Evolutionary conservation across 176 grass and related monocot species (phyloP), one percentile per base, ranked within the genome.

Genomic region (Avena insularis): DNA sequence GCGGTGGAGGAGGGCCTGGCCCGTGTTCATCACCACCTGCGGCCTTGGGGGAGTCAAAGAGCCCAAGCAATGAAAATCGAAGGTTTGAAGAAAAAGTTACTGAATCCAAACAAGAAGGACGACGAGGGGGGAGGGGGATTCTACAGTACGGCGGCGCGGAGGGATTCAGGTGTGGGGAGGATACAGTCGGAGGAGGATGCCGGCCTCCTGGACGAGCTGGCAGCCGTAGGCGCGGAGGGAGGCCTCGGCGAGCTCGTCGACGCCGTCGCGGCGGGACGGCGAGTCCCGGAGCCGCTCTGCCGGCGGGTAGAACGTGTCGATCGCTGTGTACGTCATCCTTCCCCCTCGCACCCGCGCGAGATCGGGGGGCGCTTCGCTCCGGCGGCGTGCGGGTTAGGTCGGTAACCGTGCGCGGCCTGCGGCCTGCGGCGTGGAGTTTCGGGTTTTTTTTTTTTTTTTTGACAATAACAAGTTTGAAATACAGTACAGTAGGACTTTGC

Each of bases 111-210:
- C 14, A 5, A 57, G 54, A 13, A 57, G 3, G 54, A 57, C 14
- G 54, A 57, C 54, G 49, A 50, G 10, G 49, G 51, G 15, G 14
- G 15, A 5, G 13, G 51, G 3, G 38, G 38, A 17, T 19, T 15
- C 15, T 56, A 56, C 15, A 56, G 54, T 17, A 56, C 54, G 16
- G 54, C 38, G 38, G 38, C 38, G 15, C 19, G 13, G 13, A 56
- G 54, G 54, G 54, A 56, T 56, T 56, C 16, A 19, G 15, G 54
- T 15, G 11, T 31, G 86, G 73, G 16, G 11, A 65, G 86, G 79
- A 93, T 93, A 91, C 86, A 93, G 57, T 79, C 83, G 71, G 17
- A 91, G 74, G 3, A 91, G 83, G 62, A 93, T 86, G 82, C 89
- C 86, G n/a, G 83, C 86, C 79, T 91, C 89, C 63, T 91, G 89